These are phyloP conservation scores for Drechmeria coniospora DNA, from an alignment of 2,329 filamentous ascomycete species.

Conservation along the genomic window DNA sequence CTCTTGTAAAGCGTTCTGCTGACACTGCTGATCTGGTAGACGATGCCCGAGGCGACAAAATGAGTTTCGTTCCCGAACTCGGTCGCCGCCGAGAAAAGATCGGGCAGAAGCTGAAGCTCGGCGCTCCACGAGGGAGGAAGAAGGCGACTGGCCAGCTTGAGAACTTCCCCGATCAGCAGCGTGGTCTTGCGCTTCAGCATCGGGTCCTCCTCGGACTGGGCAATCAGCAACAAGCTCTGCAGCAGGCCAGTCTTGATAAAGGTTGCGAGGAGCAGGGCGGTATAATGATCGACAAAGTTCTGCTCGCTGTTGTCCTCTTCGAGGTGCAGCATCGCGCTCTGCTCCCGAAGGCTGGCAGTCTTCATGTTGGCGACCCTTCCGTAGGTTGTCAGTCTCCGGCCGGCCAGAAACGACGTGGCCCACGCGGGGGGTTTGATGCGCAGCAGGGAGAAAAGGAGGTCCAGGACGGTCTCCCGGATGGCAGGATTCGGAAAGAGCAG, in stretches of 20 bases:
- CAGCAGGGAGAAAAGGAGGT: slow-evolving; percentile 65
- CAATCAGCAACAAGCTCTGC: slow-evolving; percentile 43
- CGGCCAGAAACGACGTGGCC: slow-evolving; percentile 91
- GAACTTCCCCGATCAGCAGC: slow-evolving; percentile 74
- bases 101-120: slow-evolving; percentile 73
- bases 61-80: slow-evolving; percentile 56
- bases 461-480: slow-evolving; percentile 64
- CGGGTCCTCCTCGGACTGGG: slow-evolving; percentile 51
- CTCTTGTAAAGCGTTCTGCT: slow-evolving; percentile 84
- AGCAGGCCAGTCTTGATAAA: slow-evolving; percentile 71
- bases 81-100: slow-evolving; percentile 64
- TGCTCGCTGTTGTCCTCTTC: slow-evolving; percentile 58
- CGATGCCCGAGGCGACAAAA: slow-evolving; percentile 72
- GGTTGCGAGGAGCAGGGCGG: slow-evolving; percentile 70
- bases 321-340: slow-evolving; percentile 34
- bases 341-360: slow-evolving; percentile 34
- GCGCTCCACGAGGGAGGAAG: slow-evolving; percentile 71
- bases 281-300: slow-evolving; percentile 89
- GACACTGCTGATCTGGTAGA: slow-evolving; percentile 96
- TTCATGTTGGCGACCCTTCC: slow-evolving; percentile 82
- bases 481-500: slow-evolving; percentile 40
- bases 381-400: slow-evolving; percentile 84
- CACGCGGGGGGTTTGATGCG: slow-evolving; percentile 84
- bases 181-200: slow-evolving; percentile 77
- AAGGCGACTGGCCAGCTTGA: slow-evolving; percentile 77